Evolutionary conservation across 1,284 basidiomycete species (phyloP).

Genomic region (Melampsora americana): DNA sequence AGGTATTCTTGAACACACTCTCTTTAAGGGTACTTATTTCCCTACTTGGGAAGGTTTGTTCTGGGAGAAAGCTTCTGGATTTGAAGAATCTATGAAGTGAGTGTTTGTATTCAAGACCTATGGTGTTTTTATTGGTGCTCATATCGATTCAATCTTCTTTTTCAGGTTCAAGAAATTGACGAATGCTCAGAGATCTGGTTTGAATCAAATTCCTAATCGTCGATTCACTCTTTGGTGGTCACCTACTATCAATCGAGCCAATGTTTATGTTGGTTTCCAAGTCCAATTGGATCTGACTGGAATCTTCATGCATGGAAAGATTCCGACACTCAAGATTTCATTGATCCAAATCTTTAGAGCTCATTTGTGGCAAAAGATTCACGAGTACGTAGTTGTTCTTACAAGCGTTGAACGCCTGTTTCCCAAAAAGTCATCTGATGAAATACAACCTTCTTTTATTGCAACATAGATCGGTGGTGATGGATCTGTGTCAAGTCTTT

Average conservation of each 20-base stretch:
- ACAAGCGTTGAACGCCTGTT: conserved; percentile 5
- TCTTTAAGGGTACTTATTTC: conserved; percentile 88
- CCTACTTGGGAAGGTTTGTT: conserved; percentile 62
- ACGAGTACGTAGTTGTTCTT: conserved; percentile 53
- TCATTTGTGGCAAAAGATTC: conserved; percentile 98
- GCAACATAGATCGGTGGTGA: conserved; percentile 40
- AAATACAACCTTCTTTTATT: neutral
- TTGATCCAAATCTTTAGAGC: conserved; percentile 99
- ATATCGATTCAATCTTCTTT: neutral
- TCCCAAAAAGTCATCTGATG: neutral
- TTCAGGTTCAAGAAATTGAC: conserved; percentile 63
- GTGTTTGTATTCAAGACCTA: neutral
- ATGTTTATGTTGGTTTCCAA: conserved; percentile 99
- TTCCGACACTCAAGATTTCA: conserved; percentile 94
- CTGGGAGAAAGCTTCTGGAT: conserved; percentile 71
- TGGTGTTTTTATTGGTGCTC: too few species aligned
- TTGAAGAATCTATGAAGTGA: conserved; percentile 74
- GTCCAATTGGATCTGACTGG: conserved; percentile 96
- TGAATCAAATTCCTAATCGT: conserved; percentile 98
- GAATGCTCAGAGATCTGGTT: conserved; percentile 90
- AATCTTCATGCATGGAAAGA: conserved; percentile 95
- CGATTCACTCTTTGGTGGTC: conserved; percentile 99
- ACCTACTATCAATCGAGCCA: conserved; percentile 94
- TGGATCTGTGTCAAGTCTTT: conserved; percentile 81
- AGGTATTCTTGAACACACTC: conserved; percentile 91